Percentiles rank a stretch among this genome's conserved stretches.
These are phyloP conservation scores for Geranium incanum DNA, from an alignment of 441 rosid genomes.

Conservation along the genomic window DNA sequence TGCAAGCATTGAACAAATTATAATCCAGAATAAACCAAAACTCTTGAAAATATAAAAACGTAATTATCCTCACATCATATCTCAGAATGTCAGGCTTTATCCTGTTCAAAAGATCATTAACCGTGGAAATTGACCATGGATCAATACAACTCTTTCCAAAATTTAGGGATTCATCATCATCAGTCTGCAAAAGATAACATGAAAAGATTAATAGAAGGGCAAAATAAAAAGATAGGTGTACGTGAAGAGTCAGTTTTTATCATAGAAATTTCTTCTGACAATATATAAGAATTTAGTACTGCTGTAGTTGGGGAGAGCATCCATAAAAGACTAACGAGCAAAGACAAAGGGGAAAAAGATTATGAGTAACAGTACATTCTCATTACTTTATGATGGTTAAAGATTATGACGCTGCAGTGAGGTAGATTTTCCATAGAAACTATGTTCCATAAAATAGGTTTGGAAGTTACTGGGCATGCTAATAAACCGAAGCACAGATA, in stretches of 20 bases:
- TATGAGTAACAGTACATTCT: background rate
- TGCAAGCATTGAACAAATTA: background rate
- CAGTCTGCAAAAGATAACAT: conserved; percentile 35
- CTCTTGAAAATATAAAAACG: conserved; percentile 3
- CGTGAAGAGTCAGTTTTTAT: background rate
- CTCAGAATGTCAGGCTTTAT: conserved; percentile 41
- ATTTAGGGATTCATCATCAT: conserved; percentile 21
- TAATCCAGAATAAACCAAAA: conserved; percentile 12
- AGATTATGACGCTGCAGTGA: background rate
- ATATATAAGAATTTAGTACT: background rate
- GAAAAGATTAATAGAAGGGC: conserved; percentile 1
- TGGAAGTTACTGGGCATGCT: background rate
- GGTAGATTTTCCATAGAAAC: background rate
- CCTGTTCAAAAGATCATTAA: conserved; percentile 41
- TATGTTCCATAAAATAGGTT: background rate
- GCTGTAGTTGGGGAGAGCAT: background rate
- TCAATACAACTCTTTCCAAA: conserved; percentile 29
- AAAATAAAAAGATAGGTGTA: background rate
- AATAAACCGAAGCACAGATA: background rate
- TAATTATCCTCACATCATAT: conserved; percentile 45
- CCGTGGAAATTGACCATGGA: conserved; percentile 70
- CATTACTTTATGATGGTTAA: background rate
- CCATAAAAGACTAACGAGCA: background rate
- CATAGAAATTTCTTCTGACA: background rate
- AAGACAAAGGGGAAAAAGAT: background rate